Percentiles rank a stretch among this genome's conserved stretches.
phyloP scores from a whole-genome alignment of 108 stramenopile species.

The Seminavis robusta region DNA sequence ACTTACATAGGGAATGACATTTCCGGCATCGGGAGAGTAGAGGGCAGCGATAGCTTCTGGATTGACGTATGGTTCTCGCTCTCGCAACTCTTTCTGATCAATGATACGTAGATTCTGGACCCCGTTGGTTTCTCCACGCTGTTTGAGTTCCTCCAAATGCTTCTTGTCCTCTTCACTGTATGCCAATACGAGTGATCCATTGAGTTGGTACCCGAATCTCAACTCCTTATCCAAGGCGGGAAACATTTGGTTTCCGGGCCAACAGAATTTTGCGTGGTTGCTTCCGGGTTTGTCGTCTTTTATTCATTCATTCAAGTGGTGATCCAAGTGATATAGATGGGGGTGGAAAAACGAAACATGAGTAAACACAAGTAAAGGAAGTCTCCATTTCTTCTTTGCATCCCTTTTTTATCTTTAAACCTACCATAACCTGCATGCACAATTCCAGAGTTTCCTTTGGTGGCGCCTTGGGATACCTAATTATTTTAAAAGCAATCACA shows the following conservation, averaged over 20 bases:
- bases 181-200: conserved; percentile 76
- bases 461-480: conserved; percentile 51
- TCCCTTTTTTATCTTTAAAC: no score
- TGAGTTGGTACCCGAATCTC: conserved; percentile 77
- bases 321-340: no score
- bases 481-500: no score
- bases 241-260: conserved; percentile 86
- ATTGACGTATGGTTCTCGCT: conserved; percentile 64
- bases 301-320: no score
- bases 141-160: conserved; percentile 56
- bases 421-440: conserved; percentile 86
- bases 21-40: conserved; percentile 76
- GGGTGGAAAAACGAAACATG: no score
- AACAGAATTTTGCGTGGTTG: conserved; percentile 63
- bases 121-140: conserved; percentile 69
- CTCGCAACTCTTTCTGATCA: conserved; percentile 48
- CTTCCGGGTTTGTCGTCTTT: conserved; percentile 81
- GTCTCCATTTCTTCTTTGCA: no score
- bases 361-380: no score
- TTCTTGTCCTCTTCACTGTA: conserved; percentile 49
- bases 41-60: conserved; percentile 65
- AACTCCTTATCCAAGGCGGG: conserved; percentile 68
- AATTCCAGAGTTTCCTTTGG: conserved; percentile 76
- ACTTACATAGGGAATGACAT: conserved; percentile 86
- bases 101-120: conserved; percentile 67